Evolutionary conservation across 2,329 filamentous ascomycete species (phyloP).

Genomic region (Orbilia ellipsospora): DNA sequence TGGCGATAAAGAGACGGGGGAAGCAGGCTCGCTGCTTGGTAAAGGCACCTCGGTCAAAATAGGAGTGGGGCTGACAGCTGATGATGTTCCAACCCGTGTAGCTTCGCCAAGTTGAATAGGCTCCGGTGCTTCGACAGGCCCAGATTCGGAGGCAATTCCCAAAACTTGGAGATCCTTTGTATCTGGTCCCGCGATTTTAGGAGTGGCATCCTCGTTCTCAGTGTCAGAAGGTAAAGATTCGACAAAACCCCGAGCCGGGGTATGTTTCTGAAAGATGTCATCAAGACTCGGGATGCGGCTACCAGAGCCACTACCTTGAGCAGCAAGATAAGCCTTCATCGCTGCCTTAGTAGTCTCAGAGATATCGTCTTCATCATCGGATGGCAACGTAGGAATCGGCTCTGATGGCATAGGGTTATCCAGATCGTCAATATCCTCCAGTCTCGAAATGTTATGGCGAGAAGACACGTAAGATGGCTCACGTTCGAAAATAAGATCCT

Average conservation of each 20-base stretch:
- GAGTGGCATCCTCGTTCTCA: constrained; percentile 24
- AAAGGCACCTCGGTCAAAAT: constrained; percentile 26
- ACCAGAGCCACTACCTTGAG: constrained; percentile 1
- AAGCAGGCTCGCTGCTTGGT: constrained; percentile 36
- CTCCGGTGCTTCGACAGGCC: constrained; percentile 19
- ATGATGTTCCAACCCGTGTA: background rate
- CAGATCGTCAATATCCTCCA: constrained; percentile 25
- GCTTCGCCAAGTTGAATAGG: constrained; percentile 16
- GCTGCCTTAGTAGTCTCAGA: background rate
- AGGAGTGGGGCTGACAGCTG: background rate
- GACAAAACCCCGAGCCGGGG: constrained; percentile 17
- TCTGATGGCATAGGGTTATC: constrained; percentile 14
- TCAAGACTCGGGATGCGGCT: constrained; percentile 12
- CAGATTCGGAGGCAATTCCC: background rate
- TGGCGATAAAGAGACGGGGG: constrained; percentile 10
- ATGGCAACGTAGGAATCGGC: constrained; percentile 11
- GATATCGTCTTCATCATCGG: constrained; percentile 5
- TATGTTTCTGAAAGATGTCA: constrained; percentile 16
- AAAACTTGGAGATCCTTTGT: constrained; percentile 1
- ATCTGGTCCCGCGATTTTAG: background rate
- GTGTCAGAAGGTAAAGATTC: constrained; percentile 42
- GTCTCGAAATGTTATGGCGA: background rate
- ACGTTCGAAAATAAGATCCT: constrained; percentile 37
- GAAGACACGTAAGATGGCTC: constrained; percentile 29
- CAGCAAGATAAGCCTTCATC: constrained; percentile 17